Evolutionary conservation across 768 basidiomycete species (phyloP).

Genomic region (Boletus patriciae): DNA sequence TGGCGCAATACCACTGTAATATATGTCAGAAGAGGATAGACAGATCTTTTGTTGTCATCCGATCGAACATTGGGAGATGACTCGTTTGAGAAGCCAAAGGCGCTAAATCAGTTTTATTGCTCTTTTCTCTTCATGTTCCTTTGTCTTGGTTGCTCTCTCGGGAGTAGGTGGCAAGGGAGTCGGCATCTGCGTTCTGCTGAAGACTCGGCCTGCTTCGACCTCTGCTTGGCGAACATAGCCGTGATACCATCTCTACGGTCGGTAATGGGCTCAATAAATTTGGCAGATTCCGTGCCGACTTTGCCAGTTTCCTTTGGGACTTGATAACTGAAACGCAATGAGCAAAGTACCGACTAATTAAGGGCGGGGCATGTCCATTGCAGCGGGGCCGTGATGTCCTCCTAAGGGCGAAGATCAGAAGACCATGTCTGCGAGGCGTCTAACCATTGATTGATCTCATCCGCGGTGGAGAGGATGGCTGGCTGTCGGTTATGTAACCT

Average conservation of each 20-base stretch:
- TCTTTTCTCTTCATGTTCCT: conserved; percentile 23
- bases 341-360: not conserved
- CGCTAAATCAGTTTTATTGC: conserved; percentile 16
- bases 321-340: conserved; percentile 58
- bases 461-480: conserved; percentile 66
- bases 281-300: conserved; percentile 78
- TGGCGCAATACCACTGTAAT: no score
- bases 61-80: no score
- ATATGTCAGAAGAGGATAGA: no score
- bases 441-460: conserved; percentile 73
- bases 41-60: not conserved
- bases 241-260: conserved; percentile 83
- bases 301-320: conserved; percentile 91
- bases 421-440: conserved; percentile 73
- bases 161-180: conserved; percentile 3
- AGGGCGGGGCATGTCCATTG: conserved; percentile 51
- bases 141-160: not conserved
- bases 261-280: conserved; percentile 78
- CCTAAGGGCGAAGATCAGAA: conserved; percentile 54
- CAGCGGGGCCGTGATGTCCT: conserved; percentile 48
- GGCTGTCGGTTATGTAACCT: conserved; percentile 95
- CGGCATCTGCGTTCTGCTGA: conserved; percentile 31
- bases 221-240: conserved; percentile 76
- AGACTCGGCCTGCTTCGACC: conserved; percentile 20
- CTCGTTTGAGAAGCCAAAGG: not conserved